A percentile compares a stretch with the other conserved stretches of the same genome.
phyloP scores from a whole-genome alignment of 192 early-diverging fungal species.

The Coemansia sp. region DNA sequence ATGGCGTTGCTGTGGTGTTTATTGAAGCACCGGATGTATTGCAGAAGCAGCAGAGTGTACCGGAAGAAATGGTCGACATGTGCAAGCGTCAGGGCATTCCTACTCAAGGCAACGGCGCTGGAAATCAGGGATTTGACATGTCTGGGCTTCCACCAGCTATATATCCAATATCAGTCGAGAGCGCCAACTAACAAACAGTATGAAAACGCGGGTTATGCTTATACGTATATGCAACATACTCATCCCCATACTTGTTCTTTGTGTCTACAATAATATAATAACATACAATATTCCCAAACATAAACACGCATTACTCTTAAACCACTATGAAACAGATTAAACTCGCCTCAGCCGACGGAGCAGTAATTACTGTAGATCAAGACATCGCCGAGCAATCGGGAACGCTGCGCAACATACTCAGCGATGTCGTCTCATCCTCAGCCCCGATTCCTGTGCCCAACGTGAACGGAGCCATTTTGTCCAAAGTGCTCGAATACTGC shows the following conservation, averaged over 20 bases:
- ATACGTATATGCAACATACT: no score
- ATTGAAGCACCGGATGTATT: slow-evolving; percentile 67
- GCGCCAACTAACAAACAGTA: no score
- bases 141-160: slow-evolving; percentile 39
- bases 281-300: neutral
- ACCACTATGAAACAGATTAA: slow-evolving; percentile 22
- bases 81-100: slow-evolving; percentile 61
- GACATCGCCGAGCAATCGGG: slow-evolving; percentile 53
- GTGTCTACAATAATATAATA: no score
- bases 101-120: slow-evolving; percentile 68
- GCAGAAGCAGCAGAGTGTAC: slow-evolving; percentile 18
- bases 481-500: slow-evolving; percentile 87
- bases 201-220: no score
- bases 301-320: neutral
- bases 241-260: no score
- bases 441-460: slow-evolving; percentile 81
- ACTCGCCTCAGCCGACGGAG: slow-evolving; percentile 43
- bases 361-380: slow-evolving; percentile 37
- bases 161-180: neutral
- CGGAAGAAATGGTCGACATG: slow-evolving; percentile 53
- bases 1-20: slow-evolving; percentile 68
- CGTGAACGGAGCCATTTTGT: slow-evolving; percentile 83
- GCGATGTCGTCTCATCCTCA: slow-evolving; percentile 35
- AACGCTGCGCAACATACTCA: slow-evolving; percentile 51
- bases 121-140: slow-evolving; percentile 66